Evolutionary conservation across 805 yeast species (phyloP), one percentile per base, ranked within the genome.

Genomic region (Citeromyces matritensis): DNA sequence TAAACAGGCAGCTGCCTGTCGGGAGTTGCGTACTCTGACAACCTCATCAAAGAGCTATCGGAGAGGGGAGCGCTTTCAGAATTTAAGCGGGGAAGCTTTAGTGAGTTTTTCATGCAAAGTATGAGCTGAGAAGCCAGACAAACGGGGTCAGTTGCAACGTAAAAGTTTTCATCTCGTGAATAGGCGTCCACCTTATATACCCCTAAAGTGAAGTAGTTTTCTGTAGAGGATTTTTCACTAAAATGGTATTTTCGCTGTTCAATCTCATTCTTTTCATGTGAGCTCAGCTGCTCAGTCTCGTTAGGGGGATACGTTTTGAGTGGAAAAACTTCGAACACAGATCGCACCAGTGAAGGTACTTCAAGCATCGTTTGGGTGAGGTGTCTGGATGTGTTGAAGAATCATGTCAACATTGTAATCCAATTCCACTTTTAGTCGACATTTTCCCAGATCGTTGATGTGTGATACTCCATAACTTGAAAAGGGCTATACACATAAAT

Each of bases 81-180:
- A 27, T 11, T 6, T 9, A 30, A 26, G 34, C 25, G 41, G 10
- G 77, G 77, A 19, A 73, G 43, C 26, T 49, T 51, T 26, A 66
- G 43, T 1, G 42, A 37, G 35, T 67, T 63, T 38, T 64, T 67
- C 26, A 53, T 38, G 24, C 71, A 60, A 24, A 74, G 44, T 0
- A 65, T 42, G 15, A 75, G 47, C 30, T 68, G 56, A 9, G 62
- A 53, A 12, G 57, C 55, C 7, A 73, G 47, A 30, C 80, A 67
- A 9, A 63, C 43, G 1, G 84, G 84, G 40, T 77, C 85, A 0
- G 69, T 57, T 2, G 82, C 73, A 1, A 68, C 41, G 11, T 49
- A 38, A 1, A 47, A 40, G 6, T 44, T 35, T 1, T 37, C 42
- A 24, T 49, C 47, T 9, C 51, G 53, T 2, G 47, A 35, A 29